Conservation (phyloP, 2,329 filamentous ascomycete genomes). For the Thielaviopsis populi region DNA sequence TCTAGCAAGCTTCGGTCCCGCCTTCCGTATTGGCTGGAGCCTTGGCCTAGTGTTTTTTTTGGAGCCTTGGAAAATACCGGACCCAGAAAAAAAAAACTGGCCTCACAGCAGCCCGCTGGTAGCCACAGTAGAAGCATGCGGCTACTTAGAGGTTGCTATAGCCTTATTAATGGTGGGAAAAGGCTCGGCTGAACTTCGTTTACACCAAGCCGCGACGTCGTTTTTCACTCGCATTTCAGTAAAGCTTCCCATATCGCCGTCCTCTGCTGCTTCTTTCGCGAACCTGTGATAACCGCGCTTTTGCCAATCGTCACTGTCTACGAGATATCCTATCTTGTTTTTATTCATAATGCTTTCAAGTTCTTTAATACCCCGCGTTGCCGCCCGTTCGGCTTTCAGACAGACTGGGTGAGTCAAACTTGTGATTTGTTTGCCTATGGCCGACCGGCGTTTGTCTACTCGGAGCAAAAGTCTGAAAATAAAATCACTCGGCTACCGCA, state of each 20-base stretch:
- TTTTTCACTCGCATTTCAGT: conserved; percentile 12
- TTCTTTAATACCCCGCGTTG: conserved; percentile 44
- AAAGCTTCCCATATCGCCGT: conserved; percentile 4
- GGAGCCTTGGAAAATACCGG: conserved; percentile 12
- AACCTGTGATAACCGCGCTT: conserved; percentile 7
- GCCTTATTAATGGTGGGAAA: not conserved
- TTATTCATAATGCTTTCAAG: conserved; percentile 41
- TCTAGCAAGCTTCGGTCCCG: conserved; percentile 9
- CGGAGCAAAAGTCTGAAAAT: not conserved
- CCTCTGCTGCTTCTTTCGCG: conserved; percentile 4
- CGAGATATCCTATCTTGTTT: conserved; percentile 10
- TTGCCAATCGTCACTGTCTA: conserved; percentile 8
- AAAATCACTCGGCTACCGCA: not conserved
- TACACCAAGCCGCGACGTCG: conserved; percentile 9
- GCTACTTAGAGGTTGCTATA: not conserved
- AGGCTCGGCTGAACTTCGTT: conserved; percentile 15
- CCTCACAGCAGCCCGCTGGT: not conserved
- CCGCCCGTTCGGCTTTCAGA: conserved; percentile 42
- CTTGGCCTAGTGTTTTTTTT: not conserved
- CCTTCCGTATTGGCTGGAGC: conserved; percentile 10
- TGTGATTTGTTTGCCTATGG: not conserved
- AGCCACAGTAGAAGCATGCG: not conserved
- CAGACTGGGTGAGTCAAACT: conserved; percentile 29
- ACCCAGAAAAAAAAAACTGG: conserved; percentile 13
- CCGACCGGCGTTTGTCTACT: not conserved